These are phyloP conservation scores for Fusarium odoratissimum DNA, from an alignment of 2,329 filamentous ascomycete genomes.

Conservation along the genomic window DNA sequence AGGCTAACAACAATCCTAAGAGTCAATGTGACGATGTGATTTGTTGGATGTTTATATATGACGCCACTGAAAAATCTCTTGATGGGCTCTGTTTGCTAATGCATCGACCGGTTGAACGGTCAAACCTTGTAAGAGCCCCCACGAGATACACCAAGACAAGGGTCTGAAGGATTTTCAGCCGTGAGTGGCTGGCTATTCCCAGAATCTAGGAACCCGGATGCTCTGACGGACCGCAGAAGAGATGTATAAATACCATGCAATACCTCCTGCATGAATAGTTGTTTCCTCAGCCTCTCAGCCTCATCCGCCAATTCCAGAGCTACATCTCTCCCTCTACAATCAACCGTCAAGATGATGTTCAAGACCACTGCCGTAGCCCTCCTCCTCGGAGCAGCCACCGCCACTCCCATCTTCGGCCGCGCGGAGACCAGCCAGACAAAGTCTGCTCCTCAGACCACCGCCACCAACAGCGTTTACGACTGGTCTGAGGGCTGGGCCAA, in stretches of 20 bases:
- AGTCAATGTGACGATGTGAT: background rate
- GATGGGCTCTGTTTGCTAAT: background rate
- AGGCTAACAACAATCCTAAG: background rate
- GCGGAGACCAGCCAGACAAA: conserved; percentile 40
- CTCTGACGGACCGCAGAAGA: background rate
- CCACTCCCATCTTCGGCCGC: conserved; percentile 46
- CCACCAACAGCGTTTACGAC: conserved; percentile 43
- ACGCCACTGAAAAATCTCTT: conserved; percentile 1
- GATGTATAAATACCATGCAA: conserved; percentile 37
- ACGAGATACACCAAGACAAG: background rate
- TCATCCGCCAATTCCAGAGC: conserved; percentile 16
- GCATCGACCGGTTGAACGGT: background rate
- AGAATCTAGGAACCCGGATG: conserved; percentile 3
- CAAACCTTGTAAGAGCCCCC: conserved; percentile 15
- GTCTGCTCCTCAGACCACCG: conserved; percentile 28
- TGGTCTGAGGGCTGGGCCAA: conserved; percentile 51
- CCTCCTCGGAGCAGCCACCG: conserved; percentile 43
- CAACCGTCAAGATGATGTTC: conserved; percentile 43
- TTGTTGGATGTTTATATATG: conserved; percentile 9
- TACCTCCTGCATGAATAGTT: conserved; percentile 12
- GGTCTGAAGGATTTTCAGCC: background rate
- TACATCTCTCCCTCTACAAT: background rate
- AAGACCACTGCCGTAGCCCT: conserved; percentile 39
- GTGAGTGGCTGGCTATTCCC: background rate
- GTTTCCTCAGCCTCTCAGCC: conserved; percentile 36